Conservation (phyloP, 352 stramenopile species). For the Elongisporangium anandrum region DNA sequence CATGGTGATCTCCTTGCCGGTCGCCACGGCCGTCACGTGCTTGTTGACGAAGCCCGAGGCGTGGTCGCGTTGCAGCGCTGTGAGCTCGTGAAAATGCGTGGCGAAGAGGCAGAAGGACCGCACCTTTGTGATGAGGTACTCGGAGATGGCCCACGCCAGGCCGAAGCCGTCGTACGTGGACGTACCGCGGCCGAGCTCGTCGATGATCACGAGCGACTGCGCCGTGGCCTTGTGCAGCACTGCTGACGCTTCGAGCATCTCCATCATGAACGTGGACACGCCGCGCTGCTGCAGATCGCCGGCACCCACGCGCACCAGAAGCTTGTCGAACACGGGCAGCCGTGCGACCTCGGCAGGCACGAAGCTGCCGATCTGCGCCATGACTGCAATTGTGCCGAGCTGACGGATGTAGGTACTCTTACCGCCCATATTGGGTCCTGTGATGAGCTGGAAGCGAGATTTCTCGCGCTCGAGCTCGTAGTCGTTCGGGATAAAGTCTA, state of each 20-base stretch:
- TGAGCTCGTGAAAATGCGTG: constrained; percentile 99
- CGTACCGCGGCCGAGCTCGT: constrained; percentile 98
- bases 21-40: constrained; percentile 92
- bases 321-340: constrained; percentile 94
- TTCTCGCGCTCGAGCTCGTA: constrained; percentile 84
- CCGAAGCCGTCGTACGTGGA: constrained; percentile 98
- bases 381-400: constrained; percentile 93
- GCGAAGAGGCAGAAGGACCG: constrained; percentile 91
- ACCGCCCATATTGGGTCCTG: constrained; percentile 98
- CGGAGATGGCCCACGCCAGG: constrained; percentile 96
- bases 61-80: constrained; percentile 82
- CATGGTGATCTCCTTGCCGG: constrained; percentile 86
- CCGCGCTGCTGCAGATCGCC: constrained; percentile 96
- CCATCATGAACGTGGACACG: constrained; percentile 99
- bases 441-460: constrained; percentile 94
- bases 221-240: constrained; percentile 95
- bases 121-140: constrained; percentile 94
- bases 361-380: constrained; percentile 97
- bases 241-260: constrained; percentile 98
- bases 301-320: constrained; percentile 96
- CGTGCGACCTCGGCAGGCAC: constrained; percentile 91
- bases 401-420: constrained; percentile 99
- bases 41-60: constrained; percentile 90
- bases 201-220: constrained; percentile 97
- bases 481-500: constrained; percentile 98